phyloP scores from a whole-genome alignment of 441 rosid genomes.

The Adansonia gregorii region DNA sequence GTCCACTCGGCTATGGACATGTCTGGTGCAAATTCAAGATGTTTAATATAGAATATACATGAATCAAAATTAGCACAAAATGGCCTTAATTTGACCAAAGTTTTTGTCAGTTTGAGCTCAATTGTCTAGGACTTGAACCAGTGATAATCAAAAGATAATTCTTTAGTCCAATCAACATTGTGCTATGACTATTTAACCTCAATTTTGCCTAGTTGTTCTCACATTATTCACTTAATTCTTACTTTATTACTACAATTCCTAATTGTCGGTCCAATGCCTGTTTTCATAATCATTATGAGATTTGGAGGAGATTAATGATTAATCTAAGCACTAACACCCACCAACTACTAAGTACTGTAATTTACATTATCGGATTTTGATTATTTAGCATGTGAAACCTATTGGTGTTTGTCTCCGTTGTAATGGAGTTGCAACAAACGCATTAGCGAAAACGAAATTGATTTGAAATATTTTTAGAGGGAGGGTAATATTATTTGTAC shows the following conservation, averaged over 20 bases:
- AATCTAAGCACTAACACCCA: background rate
- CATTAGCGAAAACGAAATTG: background rate
- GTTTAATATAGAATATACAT: background rate
- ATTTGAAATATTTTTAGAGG: background rate
- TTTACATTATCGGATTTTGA: too few species aligned
- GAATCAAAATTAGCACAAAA: background rate
- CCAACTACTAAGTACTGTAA: background rate
- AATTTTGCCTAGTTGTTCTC: background rate
- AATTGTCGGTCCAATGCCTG: slow-evolving; percentile 11
- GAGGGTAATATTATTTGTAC: too few species aligned
- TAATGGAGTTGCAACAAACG: slow-evolving; percentile 10
- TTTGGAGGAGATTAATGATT: background rate
- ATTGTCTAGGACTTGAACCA: background rate
- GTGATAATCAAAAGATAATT: background rate
- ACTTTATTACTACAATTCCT: background rate
- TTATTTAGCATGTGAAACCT: background rate
- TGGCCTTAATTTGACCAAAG: background rate
- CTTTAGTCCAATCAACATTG: background rate
- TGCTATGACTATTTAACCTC: background rate
- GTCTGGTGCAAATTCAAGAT: background rate
- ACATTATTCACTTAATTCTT: background rate
- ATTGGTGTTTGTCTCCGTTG: background rate
- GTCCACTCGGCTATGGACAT: too few species aligned
- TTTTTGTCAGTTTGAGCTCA: background rate
- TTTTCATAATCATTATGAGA: background rate